Evolutionary conservation across 2,329 filamentous ascomycete species (phyloP).

Genomic region (Metarhizium robertsii): DNA sequence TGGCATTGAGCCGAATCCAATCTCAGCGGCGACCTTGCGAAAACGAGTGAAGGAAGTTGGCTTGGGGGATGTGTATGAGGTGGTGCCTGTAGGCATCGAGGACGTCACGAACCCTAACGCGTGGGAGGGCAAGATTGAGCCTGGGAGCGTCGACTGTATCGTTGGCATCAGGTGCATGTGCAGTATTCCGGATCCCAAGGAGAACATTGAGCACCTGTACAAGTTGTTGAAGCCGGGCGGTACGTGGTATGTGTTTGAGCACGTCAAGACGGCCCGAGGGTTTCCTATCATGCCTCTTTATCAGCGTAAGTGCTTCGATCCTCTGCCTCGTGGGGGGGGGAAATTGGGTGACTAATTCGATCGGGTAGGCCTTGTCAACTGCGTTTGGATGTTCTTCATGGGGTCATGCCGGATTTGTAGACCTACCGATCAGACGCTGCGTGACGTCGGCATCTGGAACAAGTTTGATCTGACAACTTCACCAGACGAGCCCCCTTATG

Average conservation of each 20-base stretch:
- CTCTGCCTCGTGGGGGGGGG: neutral
- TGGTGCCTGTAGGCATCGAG: slow-evolving; percentile 55
- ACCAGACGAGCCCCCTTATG: slow-evolving; percentile 30
- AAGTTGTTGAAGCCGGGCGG: slow-evolving; percentile 51
- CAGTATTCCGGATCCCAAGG: slow-evolving; percentile 50
- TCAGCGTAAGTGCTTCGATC: slow-evolving; percentile 35
- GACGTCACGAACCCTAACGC: slow-evolving; percentile 33
- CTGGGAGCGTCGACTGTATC: slow-evolving; percentile 47
- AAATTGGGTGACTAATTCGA: neutral
- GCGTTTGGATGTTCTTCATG: slow-evolving; percentile 42
- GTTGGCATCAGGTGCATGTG: slow-evolving; percentile 54
- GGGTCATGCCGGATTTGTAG: slow-evolving; percentile 43
- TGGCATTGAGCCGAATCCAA: slow-evolving; percentile 54
- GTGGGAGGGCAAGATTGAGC: slow-evolving; percentile 37
- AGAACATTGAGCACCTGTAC: slow-evolving; percentile 46
- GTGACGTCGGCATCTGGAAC: slow-evolving; percentile 40
- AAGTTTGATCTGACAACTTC: slow-evolving; percentile 37
- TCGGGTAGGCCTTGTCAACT: slow-evolving; percentile 35
- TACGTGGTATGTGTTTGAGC: slow-evolving; percentile 54
- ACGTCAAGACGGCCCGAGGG: slow-evolving; percentile 35
- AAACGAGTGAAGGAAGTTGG: slow-evolving; percentile 39
- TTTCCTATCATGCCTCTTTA: slow-evolving; percentile 34
- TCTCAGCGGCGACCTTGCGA: slow-evolving; percentile 39
- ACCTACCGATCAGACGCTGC: slow-evolving; percentile 36
- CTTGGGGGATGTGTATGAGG: slow-evolving; percentile 47